Conservation (phyloP, 371 early-diverging fungal genomes). For the Syncephalastrum racemosum region DNA sequence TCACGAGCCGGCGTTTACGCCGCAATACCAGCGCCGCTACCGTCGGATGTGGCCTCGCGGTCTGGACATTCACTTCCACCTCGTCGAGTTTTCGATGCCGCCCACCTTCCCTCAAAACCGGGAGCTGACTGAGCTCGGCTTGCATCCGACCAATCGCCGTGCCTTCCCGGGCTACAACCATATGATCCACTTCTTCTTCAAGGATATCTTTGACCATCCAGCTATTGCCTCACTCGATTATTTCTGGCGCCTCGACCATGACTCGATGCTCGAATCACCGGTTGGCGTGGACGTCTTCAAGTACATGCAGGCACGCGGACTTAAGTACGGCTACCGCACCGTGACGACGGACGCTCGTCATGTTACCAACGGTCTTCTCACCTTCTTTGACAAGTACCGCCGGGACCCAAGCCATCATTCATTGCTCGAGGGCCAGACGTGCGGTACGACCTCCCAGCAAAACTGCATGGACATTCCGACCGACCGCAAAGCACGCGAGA, state of each 20-base stretch:
- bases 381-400: constrained; percentile 18
- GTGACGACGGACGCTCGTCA: constrained; percentile 16
- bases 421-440: constrained; percentile 2
- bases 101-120: constrained; percentile 8
- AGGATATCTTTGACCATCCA: constrained; percentile 14
- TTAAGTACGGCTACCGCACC: constrained; percentile 18
- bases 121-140: constrained; percentile 9
- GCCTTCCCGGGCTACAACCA: constrained; percentile 25
- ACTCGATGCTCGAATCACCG: constrained; percentile 11
- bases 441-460: constrained; percentile 9
- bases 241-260: constrained; percentile 23
- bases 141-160: constrained; percentile 17
- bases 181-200: constrained; percentile 25
- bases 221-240: constrained; percentile 15
- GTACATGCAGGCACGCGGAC: constrained; percentile 15
- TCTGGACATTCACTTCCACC: constrained; percentile 11
- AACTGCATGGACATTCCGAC: constrained; percentile 16
- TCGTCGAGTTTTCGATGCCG: constrained; percentile 12
- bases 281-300: constrained; percentile 18
- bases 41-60: constrained; percentile 16
- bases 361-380: constrained; percentile 18
- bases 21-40: constrained; percentile 12
- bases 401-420: constrained; percentile 9
- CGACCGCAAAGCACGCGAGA: constrained; percentile 7
- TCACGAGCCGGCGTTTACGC: constrained; percentile 17